Evolutionary conservation across 306 rosid species (phyloP), one percentile per base, ranked within the genome.

Genomic region (Casuarina glauca): DNA sequence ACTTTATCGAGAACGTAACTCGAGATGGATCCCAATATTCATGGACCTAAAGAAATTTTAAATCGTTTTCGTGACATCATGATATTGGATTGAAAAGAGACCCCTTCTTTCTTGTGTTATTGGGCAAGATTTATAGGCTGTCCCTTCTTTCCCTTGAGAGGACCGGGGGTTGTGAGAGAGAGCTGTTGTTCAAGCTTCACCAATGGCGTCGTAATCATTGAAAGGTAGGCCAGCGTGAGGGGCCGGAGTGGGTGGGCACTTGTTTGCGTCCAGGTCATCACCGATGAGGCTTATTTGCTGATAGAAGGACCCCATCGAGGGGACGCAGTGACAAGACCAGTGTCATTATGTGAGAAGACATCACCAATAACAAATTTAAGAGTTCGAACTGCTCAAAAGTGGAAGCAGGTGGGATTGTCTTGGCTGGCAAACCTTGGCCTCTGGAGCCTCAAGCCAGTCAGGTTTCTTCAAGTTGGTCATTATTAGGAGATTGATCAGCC

Each of bases 251-350:
- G 71, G 54, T 63, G 43, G 71, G 15, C 52, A 57, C 19, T 69
- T 68, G 72, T 58, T 69, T 62, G 66, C 32, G 53, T 70, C 74
- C 83, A 75, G 58, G 71, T 83, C 77, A 50, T 76, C 82, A 74
- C 43, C 11, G 66, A 69, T 70, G 50, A 69, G 49, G 73, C 70
- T 60, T 16, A 9, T 48, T 57, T 35, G 72, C 55, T 44, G 69
- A 75, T 9, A 50, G n/a, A 42, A 42, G 45, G 17, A 51, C 66
- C 39, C 8, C 1, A 4, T 9, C 13, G n/a, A 9, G 64, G 0
- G 5, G 19, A 53, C 5, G 17, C 6, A 1, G 2, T 17, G 60
- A 57, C 20, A 57, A 20, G 38, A 57, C 11, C 20, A 3, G 5
- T 8, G 50, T 46, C 9, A 46, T 6, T 46, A 46, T 46, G 50